Conservation (phyloP, 768 basidiomycete genomes). For the Leccinum arenicola region DNA sequence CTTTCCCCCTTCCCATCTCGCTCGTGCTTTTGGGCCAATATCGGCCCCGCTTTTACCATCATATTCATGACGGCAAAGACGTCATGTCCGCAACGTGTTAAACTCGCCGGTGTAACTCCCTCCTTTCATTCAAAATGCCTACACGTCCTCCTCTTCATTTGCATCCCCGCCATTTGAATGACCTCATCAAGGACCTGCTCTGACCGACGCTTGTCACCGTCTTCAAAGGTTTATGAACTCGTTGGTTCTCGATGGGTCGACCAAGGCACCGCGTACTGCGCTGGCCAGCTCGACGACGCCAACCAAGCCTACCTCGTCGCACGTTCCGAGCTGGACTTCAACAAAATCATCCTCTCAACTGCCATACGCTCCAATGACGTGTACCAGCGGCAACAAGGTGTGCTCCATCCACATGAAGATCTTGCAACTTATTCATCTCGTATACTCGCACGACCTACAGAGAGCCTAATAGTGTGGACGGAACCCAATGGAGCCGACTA, state of each 20-base stretch:
- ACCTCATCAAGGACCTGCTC: slow-evolving; percentile 30
- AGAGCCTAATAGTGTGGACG: slow-evolving; percentile 99
- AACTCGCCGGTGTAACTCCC: slow-evolving; percentile 8
- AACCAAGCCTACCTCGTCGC: slow-evolving; percentile 81
- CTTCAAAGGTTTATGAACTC: slow-evolving; percentile 86
- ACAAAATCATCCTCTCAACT: slow-evolving; percentile 74
- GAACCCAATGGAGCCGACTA: slow-evolving; percentile 94
- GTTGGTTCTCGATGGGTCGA: slow-evolving; percentile 91
- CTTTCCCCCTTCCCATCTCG: slow-evolving; percentile 19
- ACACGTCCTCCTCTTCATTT: slow-evolving; percentile 20
- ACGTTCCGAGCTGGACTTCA: slow-evolving; percentile 72
- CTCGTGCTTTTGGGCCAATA: slow-evolving; percentile 14
- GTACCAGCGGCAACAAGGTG: slow-evolving; percentile 85
- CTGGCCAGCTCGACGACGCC: slow-evolving; percentile 78
- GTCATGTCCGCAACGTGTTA: slow-evolving; percentile 27
- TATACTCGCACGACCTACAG: slow-evolving; percentile 40
- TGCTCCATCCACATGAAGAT: slow-evolving; percentile 22
- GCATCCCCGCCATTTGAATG: slow-evolving; percentile 25
- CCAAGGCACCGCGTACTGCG: slow-evolving; percentile 95
- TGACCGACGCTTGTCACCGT: slow-evolving; percentile 28
- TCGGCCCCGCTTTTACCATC: slow-evolving; percentile 19
- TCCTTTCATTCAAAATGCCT: slow-evolving; percentile 17
- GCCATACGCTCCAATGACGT: slow-evolving; percentile 80
- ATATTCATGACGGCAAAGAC: slow-evolving; percentile 18
- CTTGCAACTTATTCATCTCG: slow-evolving; percentile 7